A percentile compares a stretch with the other conserved stretches of the same genome.
Evolutionary conservation across 495 filamentous ascomycete species (phyloP).

Genomic region (Lindgomyces ingoldianus): DNA sequence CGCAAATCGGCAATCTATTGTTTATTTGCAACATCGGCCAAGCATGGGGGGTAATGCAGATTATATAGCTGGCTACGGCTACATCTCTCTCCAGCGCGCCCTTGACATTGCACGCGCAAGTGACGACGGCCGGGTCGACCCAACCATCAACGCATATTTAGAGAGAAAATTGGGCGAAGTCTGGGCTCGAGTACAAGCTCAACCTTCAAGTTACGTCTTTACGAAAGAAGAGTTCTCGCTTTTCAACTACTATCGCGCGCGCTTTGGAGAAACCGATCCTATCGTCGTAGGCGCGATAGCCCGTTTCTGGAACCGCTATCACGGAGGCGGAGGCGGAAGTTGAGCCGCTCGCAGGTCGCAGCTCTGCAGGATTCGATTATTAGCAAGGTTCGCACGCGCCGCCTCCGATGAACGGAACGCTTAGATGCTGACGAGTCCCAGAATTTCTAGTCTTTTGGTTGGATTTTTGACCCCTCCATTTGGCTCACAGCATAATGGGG

Average conservation of each 20-base stretch:
- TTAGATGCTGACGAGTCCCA: background rate
- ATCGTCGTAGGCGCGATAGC: constrained; percentile 50
- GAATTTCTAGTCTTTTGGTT: background rate
- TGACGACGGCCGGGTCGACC: constrained; percentile 55
- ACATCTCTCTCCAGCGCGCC: constrained; percentile 53
- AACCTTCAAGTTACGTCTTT: constrained; percentile 66
- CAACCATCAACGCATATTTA: constrained; percentile 54
- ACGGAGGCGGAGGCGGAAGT: constrained; percentile 38
- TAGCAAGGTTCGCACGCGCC: constrained; percentile 2
- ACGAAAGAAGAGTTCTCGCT: constrained; percentile 70
- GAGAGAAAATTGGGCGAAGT: constrained; percentile 58
- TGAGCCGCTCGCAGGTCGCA: constrained; percentile 2
- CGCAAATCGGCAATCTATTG: constrained; percentile 22
- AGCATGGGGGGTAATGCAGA: constrained; percentile 42
- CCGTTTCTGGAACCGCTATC: constrained; percentile 54
- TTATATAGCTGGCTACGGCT: constrained; percentile 42
- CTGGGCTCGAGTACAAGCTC: constrained; percentile 61
- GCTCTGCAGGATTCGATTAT: background rate
- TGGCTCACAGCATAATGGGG: background rate
- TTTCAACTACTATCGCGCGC: constrained; percentile 71
- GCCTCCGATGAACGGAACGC: background rate
- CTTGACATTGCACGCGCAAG: constrained; percentile 69
- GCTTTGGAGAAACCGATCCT: constrained; percentile 51
- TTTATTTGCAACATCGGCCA: constrained; percentile 14
- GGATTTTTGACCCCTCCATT: background rate